Base-by-base conservation (phyloP, 2,329 filamentous ascomycete species). In the Paraconiothyrium sp. region DNA sequence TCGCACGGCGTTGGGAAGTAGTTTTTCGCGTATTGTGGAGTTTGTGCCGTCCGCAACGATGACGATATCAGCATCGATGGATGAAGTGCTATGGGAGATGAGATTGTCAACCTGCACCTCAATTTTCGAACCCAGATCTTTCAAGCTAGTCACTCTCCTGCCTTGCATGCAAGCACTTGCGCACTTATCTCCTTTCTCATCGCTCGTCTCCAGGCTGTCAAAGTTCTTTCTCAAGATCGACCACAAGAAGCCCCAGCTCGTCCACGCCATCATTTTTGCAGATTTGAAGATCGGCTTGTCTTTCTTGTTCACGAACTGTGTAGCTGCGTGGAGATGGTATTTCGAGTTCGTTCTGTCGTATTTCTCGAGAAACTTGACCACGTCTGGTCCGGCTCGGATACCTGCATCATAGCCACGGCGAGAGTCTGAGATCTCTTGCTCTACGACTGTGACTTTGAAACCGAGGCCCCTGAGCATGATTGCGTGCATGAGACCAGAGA, bases 41-140 rank as follows among this genome's bases (percentile, higher is more conserved):
- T 46, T 46, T 4, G 61, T 16, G 9, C 61, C 61, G 32, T 63
- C 58, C 13, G 57, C 58, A 16, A 39, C 61, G n/a, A 63, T 52
- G 11, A 60, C 61, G 20, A 60, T 37, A 48, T 60, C 58, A 24
- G 46, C 61, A 5, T 48, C 3, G 9, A 35, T 37, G 2, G 24
- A 58, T 2, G 55, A 56, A 11, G 47, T 27, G 11, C 20, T 20
- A 20, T 20, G 20, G 20, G 20, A 20, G 20, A 20, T 20, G 20
- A 20, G 20, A 20, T 20, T 1, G 1, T 20, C 20, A 20, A 20
- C 20, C 20, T 20, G 20, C 20, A 20, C 20, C 20, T 20, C 20
- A 20, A 20, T 20, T 20, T 1, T 20, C 20, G 20, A 20, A 22
- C 35, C 20, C 24, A 54, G 14, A 37, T 32, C 16, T 10, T 47